Evolutionary conservation across 148 eudicot genomes (phyloP).

Genomic region (Linanthus parryae): DNA sequence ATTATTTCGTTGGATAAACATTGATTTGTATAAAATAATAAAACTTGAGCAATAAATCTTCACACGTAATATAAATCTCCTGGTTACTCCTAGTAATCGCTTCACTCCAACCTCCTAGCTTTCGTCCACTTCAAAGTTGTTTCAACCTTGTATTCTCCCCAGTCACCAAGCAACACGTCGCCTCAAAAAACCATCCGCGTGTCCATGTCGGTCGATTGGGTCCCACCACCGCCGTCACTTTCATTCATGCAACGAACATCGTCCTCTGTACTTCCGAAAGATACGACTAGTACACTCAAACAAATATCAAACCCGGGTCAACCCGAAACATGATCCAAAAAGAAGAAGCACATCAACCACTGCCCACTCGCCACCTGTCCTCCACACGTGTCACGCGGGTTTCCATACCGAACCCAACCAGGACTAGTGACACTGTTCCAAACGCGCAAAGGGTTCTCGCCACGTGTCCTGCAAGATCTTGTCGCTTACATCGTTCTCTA

Average conservation of each 20-base stretch:
- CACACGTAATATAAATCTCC: too few species aligned
- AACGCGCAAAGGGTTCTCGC: constrained; percentile 3
- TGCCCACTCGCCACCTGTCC: constrained; percentile 14
- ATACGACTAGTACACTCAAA: too few species aligned
- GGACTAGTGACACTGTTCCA: too few species aligned
- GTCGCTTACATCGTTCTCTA: constrained; percentile 1
- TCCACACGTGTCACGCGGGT: constrained; percentile 14
- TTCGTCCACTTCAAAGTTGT: too few species aligned
- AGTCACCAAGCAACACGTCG: constrained; percentile 8
- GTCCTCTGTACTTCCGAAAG: background rate
- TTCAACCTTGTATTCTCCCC: too few species aligned
- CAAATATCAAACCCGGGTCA: background rate
- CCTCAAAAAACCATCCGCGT: constrained; percentile 4
- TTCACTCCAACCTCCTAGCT: too few species aligned
- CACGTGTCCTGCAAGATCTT: constrained; percentile 26
- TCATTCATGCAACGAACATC: background rate
- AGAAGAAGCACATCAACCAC: constrained; percentile 6
- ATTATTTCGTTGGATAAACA: too few species aligned
- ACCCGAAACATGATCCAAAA: background rate
- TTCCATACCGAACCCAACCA: background rate
- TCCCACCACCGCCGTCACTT: constrained; percentile 3
- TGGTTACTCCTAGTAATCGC: too few species aligned
- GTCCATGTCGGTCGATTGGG: background rate
- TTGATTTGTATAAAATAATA: too few species aligned
- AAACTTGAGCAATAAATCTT: too few species aligned